Percentiles rank a stretch among this genome's conserved stretches.
phyloP scores from a whole-genome alignment of 495 filamentous ascomycete species.

The Neurospora sp. region DNA sequence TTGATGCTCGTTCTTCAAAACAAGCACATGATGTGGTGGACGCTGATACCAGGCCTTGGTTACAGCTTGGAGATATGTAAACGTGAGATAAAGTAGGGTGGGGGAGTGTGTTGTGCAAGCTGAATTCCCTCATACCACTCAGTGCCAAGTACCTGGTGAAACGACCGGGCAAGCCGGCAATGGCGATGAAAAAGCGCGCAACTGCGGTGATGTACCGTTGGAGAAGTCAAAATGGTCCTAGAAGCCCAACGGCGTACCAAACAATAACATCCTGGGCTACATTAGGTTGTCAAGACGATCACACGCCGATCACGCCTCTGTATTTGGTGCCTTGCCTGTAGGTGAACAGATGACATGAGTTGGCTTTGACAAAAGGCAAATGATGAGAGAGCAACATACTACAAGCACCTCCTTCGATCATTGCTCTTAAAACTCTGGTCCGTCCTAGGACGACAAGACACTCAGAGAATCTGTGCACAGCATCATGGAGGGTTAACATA shows the following conservation, averaged over 20 bases:
- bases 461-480: not conserved
- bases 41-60: not conserved
- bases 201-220: not conserved
- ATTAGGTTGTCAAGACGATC: not conserved
- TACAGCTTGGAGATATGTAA: not conserved
- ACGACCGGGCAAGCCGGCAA: not conserved
- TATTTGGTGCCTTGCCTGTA: not conserved
- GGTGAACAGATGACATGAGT: not conserved
- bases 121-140: not conserved
- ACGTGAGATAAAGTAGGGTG: not conserved
- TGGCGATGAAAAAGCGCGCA: not conserved
- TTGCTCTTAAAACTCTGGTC: not conserved
- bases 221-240: not conserved
- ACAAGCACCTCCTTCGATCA: not conserved
- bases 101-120: not conserved
- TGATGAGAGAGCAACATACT: not conserved
- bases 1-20: not conserved
- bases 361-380: not conserved
- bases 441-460: not conserved
- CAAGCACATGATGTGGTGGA: not conserved
- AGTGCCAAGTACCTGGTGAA: not conserved
- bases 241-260: not conserved
- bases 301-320: not conserved
- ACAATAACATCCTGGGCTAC: not conserved
- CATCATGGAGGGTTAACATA: not conserved